Conservation (phyloP, 768 basidiomycete species). For the Hypholoma fasciculare region DNA sequence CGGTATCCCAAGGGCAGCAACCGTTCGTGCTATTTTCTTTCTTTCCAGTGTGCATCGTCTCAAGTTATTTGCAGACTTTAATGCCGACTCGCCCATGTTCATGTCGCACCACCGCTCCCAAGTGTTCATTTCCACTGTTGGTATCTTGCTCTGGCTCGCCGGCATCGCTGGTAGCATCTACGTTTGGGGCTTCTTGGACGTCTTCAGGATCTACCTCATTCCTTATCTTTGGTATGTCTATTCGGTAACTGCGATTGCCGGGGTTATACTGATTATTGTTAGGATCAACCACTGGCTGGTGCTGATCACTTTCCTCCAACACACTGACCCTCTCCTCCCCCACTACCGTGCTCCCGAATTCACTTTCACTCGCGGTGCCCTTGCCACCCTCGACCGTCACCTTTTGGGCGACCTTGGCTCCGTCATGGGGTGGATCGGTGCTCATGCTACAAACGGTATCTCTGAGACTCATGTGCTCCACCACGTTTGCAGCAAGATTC, state of each 20-base stretch:
- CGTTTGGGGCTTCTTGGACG: constrained; percentile 64
- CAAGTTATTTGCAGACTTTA: constrained; percentile 55
- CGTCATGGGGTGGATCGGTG: constrained; percentile 84
- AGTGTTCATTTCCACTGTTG: constrained; percentile 81
- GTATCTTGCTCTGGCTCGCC: constrained; percentile 72
- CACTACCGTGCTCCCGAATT: constrained; percentile 91
- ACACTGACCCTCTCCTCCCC: constrained; percentile 93
- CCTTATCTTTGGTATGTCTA: constrained; percentile 79
- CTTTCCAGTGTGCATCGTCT: background rate
- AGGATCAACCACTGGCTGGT: constrained; percentile 93
- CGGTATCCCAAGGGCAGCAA: constrained; percentile 78
- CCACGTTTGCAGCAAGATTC: constrained; percentile 94
- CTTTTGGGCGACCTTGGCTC: constrained; percentile 77
- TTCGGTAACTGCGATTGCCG: background rate
- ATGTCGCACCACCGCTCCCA: constrained; percentile 76
- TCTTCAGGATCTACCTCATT: constrained; percentile 78
- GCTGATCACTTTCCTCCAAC: constrained; percentile 95
- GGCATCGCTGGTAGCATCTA: constrained; percentile 56
- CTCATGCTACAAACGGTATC: constrained; percentile 85
- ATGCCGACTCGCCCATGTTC: constrained; percentile 78
- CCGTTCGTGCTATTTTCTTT: constrained; percentile 48
- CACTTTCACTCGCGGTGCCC: constrained; percentile 92
- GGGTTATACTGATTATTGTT: constrained; percentile 27
- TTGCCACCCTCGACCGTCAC: constrained; percentile 86
- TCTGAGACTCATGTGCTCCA: constrained; percentile 93